Base-by-base conservation (phyloP, 306 rosid genomes). In the Casuarina glauca region DNA sequence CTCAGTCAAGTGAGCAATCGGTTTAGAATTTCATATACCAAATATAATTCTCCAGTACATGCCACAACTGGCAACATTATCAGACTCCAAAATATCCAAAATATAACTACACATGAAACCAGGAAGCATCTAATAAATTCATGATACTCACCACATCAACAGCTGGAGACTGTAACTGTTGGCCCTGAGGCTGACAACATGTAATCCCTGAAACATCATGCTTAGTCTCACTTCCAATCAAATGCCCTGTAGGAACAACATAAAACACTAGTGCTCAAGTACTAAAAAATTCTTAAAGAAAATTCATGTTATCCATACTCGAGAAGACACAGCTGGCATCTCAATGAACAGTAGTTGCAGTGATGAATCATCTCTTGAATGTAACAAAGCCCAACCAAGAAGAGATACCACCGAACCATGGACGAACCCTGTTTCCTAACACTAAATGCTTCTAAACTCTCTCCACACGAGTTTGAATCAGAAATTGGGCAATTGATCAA, bases 141-240 rank as follows among this genome's bases (percentile, higher is more conserved):
- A 42, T 41, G 19, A 46, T 42, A 74, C 92, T 49, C 83, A 91
- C 98, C 46, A 61, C 55, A 77, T 86, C 82, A 42, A 83, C 79
- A 7, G 87, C 78, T 46, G 88, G 82, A 36, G 93, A 80, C n/a
- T 82, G 84, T 42, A 85, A 52, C 1, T 41, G 85, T 73, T 17
- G 79, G 75, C 73, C 77, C 32, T 69, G 79, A 82, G 88, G 75
- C 3, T 71, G 86, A 76, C 80, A 75, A 70, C 79, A 72, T 44
- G 89, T 48, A 73, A 79, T 82, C 83, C 80, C 86, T 7, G 88
- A 87, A 71, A 69, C 85, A 74, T 87, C 88, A 72, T 57, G 83
- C 76, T 89, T 83, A 58, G 73, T 75, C 73, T 74, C 86, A 79
- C 60, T 85, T 70, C 74, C 83, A 84, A 70, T 66, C 67, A 60